Evolutionary conservation across 106 monocot species (phyloP).

Genomic region (Platanthera guangdongensis): DNA sequence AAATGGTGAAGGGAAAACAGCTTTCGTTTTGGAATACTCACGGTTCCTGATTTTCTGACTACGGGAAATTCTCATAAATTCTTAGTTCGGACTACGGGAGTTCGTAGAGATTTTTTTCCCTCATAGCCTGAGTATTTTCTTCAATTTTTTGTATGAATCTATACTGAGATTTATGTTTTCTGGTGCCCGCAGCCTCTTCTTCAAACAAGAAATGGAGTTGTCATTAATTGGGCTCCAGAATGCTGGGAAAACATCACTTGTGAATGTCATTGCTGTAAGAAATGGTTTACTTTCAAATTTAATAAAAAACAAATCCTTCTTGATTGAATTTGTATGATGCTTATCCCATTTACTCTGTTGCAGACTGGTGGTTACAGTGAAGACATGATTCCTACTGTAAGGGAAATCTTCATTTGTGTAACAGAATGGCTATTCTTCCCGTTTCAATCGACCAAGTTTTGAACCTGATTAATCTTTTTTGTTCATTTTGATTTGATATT

Average conservation of each 20-base stretch:
- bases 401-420: conserved; percentile 11
- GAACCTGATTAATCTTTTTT: background rate
- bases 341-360: conserved; percentile 9
- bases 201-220: conserved; percentile 93
- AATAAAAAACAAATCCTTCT: too few species aligned
- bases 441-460: background rate
- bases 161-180: background rate
- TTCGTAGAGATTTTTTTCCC: background rate
- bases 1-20: background rate
- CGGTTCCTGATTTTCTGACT: background rate
- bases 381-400: conserved; percentile 94
- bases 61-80: background rate
- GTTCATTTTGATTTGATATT: background rate
- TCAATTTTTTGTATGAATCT: background rate
- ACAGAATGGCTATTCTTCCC: background rate
- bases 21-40: background rate
- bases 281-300: too few species aligned
- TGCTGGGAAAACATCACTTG: conserved; percentile 88
- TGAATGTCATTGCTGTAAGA: conserved; percentile 69
- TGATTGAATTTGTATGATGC: background rate
- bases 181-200: conserved; percentile 56
- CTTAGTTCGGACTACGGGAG: background rate
- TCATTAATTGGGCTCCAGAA: conserved; percentile 88
- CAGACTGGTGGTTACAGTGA: conserved; percentile 89
- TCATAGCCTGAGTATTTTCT: background rate